A percentile compares a stretch with the other conserved stretches of the same genome.
These are phyloP conservation scores for Mesembryanthemum crystallinum DNA, from an alignment of 148 eudicot species.

Conservation along the genomic window DNA sequence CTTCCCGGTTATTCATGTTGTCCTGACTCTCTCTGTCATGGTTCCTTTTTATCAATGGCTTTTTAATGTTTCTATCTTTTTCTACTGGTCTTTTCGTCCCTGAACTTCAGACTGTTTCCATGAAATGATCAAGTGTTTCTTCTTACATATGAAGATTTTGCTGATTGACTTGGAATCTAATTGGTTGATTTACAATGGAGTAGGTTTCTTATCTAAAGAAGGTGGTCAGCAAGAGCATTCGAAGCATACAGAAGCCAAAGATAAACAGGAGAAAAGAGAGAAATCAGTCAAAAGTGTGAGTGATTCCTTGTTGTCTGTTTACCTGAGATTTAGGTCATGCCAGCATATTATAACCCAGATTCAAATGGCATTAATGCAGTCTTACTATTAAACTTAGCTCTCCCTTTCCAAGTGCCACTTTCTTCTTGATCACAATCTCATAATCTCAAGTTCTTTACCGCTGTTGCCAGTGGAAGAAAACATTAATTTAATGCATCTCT, in stretches of 20 bases:
- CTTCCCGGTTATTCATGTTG: too few relatives aligned
- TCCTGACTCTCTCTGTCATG: too few relatives aligned
- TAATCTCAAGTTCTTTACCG: background rate
- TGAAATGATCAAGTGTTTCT: background rate
- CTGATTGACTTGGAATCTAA: background rate
- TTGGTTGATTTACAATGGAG: constrained; percentile 1
- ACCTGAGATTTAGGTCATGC: background rate
- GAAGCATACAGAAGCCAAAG: constrained; percentile 26
- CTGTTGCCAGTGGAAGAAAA: background rate
- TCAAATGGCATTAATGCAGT: too few relatives aligned
- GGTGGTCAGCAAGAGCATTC: constrained; percentile 30
- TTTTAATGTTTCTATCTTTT: background rate
- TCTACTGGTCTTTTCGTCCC: background rate
- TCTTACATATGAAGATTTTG: constrained; percentile 5
- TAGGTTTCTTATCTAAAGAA: constrained; percentile 60
- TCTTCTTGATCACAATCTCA: background rate
- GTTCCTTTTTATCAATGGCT: background rate
- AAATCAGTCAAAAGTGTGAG: constrained; percentile 41
- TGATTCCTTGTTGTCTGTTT: background rate
- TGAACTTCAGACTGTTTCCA: background rate
- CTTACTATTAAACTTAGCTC: background rate
- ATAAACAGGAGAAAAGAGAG: constrained; percentile 30
- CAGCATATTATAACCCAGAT: background rate
- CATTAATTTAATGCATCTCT: background rate
- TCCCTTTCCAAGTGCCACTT: too few relatives aligned